Base-by-base conservation (phyloP, 2,329 filamentous ascomycete genomes). In the Colletotrichum tropicale region DNA sequence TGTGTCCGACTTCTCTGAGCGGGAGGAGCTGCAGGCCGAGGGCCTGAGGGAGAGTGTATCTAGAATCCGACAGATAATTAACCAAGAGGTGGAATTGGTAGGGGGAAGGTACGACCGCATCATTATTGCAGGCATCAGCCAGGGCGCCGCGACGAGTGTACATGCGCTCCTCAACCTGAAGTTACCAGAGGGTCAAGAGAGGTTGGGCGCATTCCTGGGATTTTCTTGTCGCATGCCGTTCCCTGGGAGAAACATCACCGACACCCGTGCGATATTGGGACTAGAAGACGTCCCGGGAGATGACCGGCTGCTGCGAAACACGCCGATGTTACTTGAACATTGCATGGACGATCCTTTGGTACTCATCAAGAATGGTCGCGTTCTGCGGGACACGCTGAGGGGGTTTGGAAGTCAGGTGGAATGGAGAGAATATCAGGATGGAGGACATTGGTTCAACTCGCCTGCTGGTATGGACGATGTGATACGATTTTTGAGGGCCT, bases 81-180 rank as follows among this genome's bases (percentile, higher is more conserved):
- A 30, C 6, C 56, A 76, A 0, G 87, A 89, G 78, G 85, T 85
- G 5, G 74, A 70, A 3, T 6, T 70, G 8, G 77, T 89, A 6
- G 82, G 82, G 1, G 86, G 85, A 2, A 78, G 82, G 15, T 85
- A 82, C 78, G 82, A 87, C 21, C 79, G 79, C 8, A 78, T 89
- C 26, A 81, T 89, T 8, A 78, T 89, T 1, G 85, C 85, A 8
- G 87, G 88, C 0, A 87, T 89, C 67, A 87, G 87, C 70, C 86
- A 87, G 81, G 88, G 87, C 24, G 86, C 81, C 3, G 86, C 87
- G 1, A 86, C 87, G 6, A 80, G 82, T 28, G 79, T 83, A 3
- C 84, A 86, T 48, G 80, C 82, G 5, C 77, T 88, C 3, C 80
- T 88, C 48, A 85, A 83, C 60, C 73, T 87, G 9, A 71, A 79